Conservation (phyloP, 257 asterid genomes). For the Jacaranda mimosifolia region DNA sequence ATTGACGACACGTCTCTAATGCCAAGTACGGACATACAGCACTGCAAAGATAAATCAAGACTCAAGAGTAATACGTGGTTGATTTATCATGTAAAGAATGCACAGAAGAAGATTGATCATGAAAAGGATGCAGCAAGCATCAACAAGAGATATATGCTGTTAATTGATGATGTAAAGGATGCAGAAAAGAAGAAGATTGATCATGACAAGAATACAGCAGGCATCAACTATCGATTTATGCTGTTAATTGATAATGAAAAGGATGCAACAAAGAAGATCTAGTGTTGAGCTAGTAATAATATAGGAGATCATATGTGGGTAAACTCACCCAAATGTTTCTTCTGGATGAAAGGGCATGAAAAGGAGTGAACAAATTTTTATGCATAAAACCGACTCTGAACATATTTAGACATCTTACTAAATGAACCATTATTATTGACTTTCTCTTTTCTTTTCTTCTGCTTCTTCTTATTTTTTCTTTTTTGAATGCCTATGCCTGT, state of each 20-base stretch:
- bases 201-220: too few relatives aligned
- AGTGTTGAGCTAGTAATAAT: not conserved
- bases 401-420: not conserved
- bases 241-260: conserved; percentile 1
- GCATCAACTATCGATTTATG: too few relatives aligned
- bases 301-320: not conserved
- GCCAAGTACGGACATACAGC: conserved; percentile 99
- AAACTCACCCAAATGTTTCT: conserved; percentile 1
- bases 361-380: not conserved
- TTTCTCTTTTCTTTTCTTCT: too few relatives aligned
- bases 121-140: too few relatives aligned
- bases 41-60: conserved; percentile 48
- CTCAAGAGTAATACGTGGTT: conserved; percentile 10
- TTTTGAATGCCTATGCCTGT: too few relatives aligned
- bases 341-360: not conserved
- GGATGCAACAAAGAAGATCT: not conserved
- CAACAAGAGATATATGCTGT: too few relatives aligned
- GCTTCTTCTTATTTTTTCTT: too few relatives aligned
- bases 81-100: too few relatives aligned
- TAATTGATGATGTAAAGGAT: too few relatives aligned
- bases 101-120: too few relatives aligned
- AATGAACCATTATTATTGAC: too few relatives aligned
- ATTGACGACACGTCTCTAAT: conserved; percentile 94
- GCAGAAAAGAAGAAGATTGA: too few relatives aligned
- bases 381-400: not conserved